These are phyloP conservation scores for Colletotrichum musae DNA, from an alignment of 2,329 filamentous ascomycete genomes.

Conservation along the genomic window DNA sequence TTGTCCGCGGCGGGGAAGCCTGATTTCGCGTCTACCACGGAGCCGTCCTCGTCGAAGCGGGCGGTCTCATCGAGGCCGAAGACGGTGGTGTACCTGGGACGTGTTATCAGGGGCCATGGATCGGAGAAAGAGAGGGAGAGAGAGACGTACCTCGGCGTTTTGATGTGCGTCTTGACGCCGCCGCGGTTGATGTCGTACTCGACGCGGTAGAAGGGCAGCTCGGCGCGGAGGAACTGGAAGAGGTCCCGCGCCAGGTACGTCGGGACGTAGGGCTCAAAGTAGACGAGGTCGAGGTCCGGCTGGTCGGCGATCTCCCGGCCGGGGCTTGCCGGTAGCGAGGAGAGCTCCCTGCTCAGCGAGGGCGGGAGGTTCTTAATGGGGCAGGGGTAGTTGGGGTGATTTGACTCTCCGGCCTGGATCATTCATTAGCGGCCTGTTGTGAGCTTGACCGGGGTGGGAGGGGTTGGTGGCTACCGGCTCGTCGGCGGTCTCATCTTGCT, in stretches of 20 bases:
- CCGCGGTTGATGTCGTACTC: constrained; percentile 80
- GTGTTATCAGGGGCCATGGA: neutral
- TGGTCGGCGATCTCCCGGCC: constrained; percentile 74
- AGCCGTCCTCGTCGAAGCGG: constrained; percentile 64
- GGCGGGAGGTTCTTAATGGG: constrained; percentile 61
- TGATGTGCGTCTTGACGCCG: constrained; percentile 72
- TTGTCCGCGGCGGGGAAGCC: constrained; percentile 62
- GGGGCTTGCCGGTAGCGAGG: constrained; percentile 64
- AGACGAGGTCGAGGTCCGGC: constrained; percentile 79
- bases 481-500: constrained; percentile 27
- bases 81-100: constrained; percentile 64
- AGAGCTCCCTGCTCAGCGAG: constrained; percentile 55
- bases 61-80: constrained; percentile 75
- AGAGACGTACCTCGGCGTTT: constrained; percentile 60
- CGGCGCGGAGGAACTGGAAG: constrained; percentile 79
- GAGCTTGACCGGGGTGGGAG: neutral
- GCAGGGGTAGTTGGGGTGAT: constrained; percentile 65
- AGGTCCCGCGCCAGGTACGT: constrained; percentile 68
- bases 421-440: neutral
- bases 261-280: constrained; percentile 81
- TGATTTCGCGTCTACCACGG: constrained; percentile 61
- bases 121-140: too few species aligned
- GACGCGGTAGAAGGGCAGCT: constrained; percentile 83
- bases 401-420: constrained; percentile 47
- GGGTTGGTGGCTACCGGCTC: constrained; percentile 27